A percentile compares a stretch with the other conserved stretches of the same genome.
Evolutionary conservation across 345 rosid species (phyloP).

Genomic region (Sonneratia caseolaris): DNA sequence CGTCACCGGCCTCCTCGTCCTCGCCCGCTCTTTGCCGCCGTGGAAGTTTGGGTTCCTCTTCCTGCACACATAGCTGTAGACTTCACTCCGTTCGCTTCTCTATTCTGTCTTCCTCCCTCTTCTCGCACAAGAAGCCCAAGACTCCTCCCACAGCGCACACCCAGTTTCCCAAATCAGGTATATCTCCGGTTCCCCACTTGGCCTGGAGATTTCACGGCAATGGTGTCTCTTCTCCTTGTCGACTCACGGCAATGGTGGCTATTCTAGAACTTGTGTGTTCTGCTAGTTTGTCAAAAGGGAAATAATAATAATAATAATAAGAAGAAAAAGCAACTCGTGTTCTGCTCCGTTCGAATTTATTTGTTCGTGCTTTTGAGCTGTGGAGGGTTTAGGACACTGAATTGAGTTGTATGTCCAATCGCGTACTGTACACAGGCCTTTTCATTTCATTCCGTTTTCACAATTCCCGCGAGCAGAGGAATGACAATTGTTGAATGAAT

Average conservation of each 20-base stretch:
- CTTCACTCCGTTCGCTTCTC: not conserved
- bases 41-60: not conserved
- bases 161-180: constrained; percentile 37
- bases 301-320: too few species aligned
- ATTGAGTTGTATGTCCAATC: not conserved
- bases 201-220: not conserved
- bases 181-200: constrained; percentile 1
- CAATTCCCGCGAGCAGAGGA: not conserved
- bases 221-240: not conserved
- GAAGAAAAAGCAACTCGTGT: not conserved
- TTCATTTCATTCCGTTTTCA: not conserved
- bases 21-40: constrained; percentile 1
- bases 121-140: constrained; percentile 1
- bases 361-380: not conserved
- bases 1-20: not conserved
- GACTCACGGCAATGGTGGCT: not conserved
- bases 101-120: not conserved
- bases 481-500: not conserved
- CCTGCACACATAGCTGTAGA: not conserved
- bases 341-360: not conserved
- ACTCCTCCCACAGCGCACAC: constrained; percentile 8
- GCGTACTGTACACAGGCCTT: not conserved
- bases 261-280: not conserved
- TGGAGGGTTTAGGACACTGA: not conserved
- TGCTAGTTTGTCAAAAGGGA: too few species aligned